phyloP scores from a whole-genome alignment of 768 basidiomycete species.

The Trichaptum fuscoviolaceum region DNA sequence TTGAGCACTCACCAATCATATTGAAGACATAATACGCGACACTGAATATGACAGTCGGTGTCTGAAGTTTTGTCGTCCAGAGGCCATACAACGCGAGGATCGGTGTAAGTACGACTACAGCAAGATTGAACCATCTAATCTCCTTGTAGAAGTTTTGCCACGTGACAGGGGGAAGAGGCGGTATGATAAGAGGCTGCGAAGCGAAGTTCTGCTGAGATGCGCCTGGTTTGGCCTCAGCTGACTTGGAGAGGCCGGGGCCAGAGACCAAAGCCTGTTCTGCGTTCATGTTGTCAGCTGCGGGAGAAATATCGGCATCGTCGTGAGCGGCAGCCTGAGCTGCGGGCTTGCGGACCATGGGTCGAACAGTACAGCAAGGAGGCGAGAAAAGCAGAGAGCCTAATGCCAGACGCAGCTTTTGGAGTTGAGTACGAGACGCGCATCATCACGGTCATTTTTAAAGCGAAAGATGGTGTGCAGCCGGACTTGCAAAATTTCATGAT shows the following conservation, averaged over 20 bases:
- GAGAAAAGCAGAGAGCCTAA: background rate
- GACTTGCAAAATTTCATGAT: background rate
- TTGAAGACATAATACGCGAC: constrained; percentile 76
- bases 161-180: constrained; percentile 60
- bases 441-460: background rate
- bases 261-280: background rate
- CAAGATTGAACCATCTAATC: constrained; percentile 75
- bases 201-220: background rate
- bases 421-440: background rate
- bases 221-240: background rate
- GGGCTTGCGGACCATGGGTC: background rate
- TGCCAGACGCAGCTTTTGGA: background rate
- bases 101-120: constrained; percentile 66
- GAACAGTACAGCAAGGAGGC: background rate
- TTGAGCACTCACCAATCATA: constrained; percentile 57
- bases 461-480: background rate
- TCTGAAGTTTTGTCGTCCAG: constrained; percentile 40
- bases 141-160: constrained; percentile 55
- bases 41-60: constrained; percentile 56
- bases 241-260: background rate
- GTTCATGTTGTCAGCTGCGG: background rate
- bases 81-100: constrained; percentile 63
- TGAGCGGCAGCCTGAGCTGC: background rate
- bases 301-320: background rate
- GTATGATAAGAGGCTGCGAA: constrained; percentile 15